Evolutionary conservation across 2,329 filamentous ascomycete species (phyloP).

Genomic region (Emergomyces orientalis): DNA sequence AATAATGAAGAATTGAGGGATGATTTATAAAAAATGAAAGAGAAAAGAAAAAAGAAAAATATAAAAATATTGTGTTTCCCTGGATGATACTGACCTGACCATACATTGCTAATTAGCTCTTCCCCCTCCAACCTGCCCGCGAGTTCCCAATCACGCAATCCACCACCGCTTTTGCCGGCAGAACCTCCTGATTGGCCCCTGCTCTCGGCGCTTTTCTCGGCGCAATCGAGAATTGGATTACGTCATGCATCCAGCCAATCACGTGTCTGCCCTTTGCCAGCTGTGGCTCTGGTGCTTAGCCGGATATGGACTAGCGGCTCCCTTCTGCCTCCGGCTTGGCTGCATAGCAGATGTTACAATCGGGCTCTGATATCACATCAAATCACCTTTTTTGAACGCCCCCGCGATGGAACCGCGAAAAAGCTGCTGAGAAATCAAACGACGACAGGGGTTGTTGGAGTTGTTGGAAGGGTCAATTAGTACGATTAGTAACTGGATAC

Average conservation of each 20-base stretch:
- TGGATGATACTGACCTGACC: no score
- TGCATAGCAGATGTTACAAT: neutral
- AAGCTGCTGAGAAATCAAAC: neutral
- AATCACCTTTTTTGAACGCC: neutral
- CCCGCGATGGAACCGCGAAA: neutral
- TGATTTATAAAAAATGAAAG: neutral
- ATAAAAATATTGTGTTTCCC: neutral
- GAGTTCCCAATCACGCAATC: constrained; percentile 30
- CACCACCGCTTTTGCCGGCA: constrained; percentile 22
- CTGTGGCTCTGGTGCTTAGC: neutral
- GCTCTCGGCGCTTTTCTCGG: constrained; percentile 22
- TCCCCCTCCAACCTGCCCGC: constrained; percentile 8
- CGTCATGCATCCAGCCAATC: constrained; percentile 5
- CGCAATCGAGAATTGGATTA: constrained; percentile 9
- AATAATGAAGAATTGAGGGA: neutral
- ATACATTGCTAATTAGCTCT: no score
- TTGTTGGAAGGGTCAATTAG: no score
- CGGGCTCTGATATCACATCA: neutral
- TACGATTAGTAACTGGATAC: neutral
- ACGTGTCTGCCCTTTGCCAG: neutral
- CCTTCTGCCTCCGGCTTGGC: neutral
- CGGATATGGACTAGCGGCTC: neutral
- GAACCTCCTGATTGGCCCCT: constrained; percentile 23
- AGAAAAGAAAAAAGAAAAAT: neutral
- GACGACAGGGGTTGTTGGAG: neutral